Conservation (phyloP, 2,329 filamentous ascomycete genomes). For the Pseudomassariella vexata region DNA sequence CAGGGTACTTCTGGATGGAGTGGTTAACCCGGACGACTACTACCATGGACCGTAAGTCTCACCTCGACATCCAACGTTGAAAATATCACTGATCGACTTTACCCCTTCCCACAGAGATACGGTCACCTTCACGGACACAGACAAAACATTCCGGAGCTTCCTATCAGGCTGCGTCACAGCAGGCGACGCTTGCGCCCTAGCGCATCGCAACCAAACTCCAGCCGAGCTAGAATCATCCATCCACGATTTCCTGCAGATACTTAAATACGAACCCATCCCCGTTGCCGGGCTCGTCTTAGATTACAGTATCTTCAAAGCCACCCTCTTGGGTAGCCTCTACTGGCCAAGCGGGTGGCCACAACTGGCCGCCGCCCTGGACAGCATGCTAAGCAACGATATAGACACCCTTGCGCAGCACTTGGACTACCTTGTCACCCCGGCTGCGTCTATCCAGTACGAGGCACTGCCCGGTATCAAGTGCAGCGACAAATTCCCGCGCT, state of each 20-base stretch:
- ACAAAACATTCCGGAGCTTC: slow-evolving; percentile 22
- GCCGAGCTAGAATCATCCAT: slow-evolving; percentile 35
- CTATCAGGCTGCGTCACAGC: slow-evolving; percentile 19
- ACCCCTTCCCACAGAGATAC: slow-evolving; percentile 11
- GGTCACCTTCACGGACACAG: slow-evolving; percentile 18
- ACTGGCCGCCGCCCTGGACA: slow-evolving; percentile 9
- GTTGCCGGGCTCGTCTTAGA: slow-evolving; percentile 16
- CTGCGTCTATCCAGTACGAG: background rate
- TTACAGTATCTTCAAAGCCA: slow-evolving; percentile 15
- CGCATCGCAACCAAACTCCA: slow-evolving; percentile 20
- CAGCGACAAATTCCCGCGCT: slow-evolving; percentile 8
- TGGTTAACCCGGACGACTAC: slow-evolving; percentile 26
- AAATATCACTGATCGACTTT: background rate
- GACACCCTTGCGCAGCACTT: background rate
- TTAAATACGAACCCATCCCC: slow-evolving; percentile 21
- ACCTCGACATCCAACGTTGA: background rate
- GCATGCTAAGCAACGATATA: slow-evolving; percentile 8
- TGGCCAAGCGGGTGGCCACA: slow-evolving; percentile 12
- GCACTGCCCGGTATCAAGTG: slow-evolving; percentile 8
- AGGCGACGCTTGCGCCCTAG: slow-evolving; percentile 20
- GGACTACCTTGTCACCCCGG: background rate
- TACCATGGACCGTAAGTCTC: slow-evolving; percentile 17
- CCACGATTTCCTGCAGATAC: slow-evolving; percentile 18
- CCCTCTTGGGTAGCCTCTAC: slow-evolving; percentile 15
- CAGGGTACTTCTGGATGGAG: slow-evolving; percentile 30